Base-by-base conservation (phyloP, 139 green algal genomes). In the Yamagishiella unicocca region DNA sequence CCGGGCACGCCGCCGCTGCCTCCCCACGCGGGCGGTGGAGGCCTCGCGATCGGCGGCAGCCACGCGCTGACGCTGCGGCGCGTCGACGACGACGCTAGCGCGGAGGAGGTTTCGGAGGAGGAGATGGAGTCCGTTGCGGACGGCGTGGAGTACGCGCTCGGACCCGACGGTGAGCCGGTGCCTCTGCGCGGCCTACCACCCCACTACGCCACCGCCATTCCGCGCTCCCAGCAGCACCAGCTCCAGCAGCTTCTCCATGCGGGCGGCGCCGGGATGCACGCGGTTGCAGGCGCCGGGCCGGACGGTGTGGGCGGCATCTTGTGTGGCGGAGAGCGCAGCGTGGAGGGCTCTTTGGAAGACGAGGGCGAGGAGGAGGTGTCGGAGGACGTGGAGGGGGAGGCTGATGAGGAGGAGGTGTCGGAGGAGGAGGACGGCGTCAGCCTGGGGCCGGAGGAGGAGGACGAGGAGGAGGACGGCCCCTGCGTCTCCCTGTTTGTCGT, bases 81-180 rank as follows among this genome's bases (percentile, higher is more conserved):
- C 37, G 24, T 42, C 27, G 64, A 89, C 8, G 67, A 89, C 58
- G 89, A 89, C 66, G 64, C 3, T 29, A 77, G 64, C 31, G 80
- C 80, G 1, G 72, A 90, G 80, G 79, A 86, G 45, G 83, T 92
- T n/a, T 90, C 79, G 40, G 84, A 88, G 31, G 89, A 88, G 45
- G 89, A 92, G 84, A 66, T 92, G 31, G 89, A 68, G 17, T 81
- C 77, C 6, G 46, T 40, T 0, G 83, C 43, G 2, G 83, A 76
- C 14, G 54, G 38, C 6, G n/a, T 77, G 4, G 80, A 86, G 6
- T 77, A 54, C 10, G 2, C 64, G 17, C 45, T 68, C 12, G 80
- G 43, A 14, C 33, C 81, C 40, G 50, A 53, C 27, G 81, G 9
- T 12, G 87, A 73, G 67, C 35, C 29, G 45, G 7, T 27, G 1